Evolutionary conservation across 805 yeast species (phyloP).

Genomic region (Kodamaea lidongshanica): DNA sequence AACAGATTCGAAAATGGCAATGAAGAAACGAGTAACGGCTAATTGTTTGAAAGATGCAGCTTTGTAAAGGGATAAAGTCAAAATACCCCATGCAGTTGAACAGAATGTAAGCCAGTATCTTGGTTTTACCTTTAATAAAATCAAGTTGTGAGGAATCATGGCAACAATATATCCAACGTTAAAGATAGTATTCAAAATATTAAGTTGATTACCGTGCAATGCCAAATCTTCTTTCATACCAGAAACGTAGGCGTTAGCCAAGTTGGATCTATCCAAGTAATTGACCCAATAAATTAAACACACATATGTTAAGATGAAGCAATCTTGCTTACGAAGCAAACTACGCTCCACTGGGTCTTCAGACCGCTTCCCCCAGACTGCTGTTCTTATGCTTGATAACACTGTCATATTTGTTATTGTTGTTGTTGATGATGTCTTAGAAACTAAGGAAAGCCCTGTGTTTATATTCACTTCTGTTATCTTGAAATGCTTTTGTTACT

Average conservation of each 20-base stretch:
- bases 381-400: constrained; percentile 7
- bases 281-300: constrained; percentile 43
- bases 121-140: constrained; percentile 48
- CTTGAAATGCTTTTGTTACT: no score
- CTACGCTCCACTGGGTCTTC: constrained; percentile 24
- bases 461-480: no score
- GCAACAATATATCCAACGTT: constrained; percentile 58
- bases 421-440: no score
- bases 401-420: no score
- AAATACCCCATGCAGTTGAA: constrained; percentile 50
- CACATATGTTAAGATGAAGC: constrained; percentile 37
- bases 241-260: constrained; percentile 56
- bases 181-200: constrained; percentile 49
- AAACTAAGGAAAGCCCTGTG: no score
- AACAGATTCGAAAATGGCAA: constrained; percentile 55
- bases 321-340: constrained; percentile 32
- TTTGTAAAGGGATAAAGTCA: constrained; percentile 47
- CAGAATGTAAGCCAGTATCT: constrained; percentile 51
- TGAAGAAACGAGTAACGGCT: constrained; percentile 54
- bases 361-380: constrained; percentile 31
- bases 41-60: constrained; percentile 44
- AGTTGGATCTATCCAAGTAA: constrained; percentile 52
- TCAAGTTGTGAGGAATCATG: constrained; percentile 55
- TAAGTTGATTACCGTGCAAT: constrained; percentile 44
- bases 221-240: constrained; percentile 57